Evolutionary conservation across 805 yeast genomes (phyloP).

Genomic region (Kuraishia piskuri): DNA sequence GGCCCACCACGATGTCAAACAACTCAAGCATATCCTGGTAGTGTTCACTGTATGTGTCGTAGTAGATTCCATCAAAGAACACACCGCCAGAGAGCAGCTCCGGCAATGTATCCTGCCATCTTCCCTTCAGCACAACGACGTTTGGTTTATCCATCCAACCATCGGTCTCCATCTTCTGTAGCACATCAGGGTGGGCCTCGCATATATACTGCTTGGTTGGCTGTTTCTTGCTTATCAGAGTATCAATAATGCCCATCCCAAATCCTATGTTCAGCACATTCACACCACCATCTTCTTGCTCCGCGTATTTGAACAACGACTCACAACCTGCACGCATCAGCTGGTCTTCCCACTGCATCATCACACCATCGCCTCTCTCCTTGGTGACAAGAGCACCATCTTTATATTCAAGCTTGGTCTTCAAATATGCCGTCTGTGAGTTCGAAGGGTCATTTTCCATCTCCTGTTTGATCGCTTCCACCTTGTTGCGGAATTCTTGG

Average conservation of each 20-base stretch:
- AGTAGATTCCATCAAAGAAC: constrained; percentile 85
- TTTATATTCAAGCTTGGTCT: constrained; percentile 57
- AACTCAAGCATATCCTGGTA: constrained; percentile 82
- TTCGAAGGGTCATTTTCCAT: constrained; percentile 45
- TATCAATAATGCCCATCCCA: constrained; percentile 95
- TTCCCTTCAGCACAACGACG: constrained; percentile 75
- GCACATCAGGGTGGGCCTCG: constrained; percentile 93
- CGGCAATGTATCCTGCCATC: constrained; percentile 84
- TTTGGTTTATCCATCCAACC: constrained; percentile 78
- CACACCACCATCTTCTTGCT: constrained; percentile 22
- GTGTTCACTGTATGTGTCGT: constrained; percentile 90
- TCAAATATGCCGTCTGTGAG: constrained; percentile 54
- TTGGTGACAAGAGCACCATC: constrained; percentile 66
- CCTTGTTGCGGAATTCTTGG: constrained; percentile 7
- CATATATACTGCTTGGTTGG: constrained; percentile 78
- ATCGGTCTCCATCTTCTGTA: constrained; percentile 53
- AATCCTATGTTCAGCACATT: constrained; percentile 81
- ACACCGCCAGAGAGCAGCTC: constrained; percentile 54
- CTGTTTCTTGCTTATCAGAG: constrained; percentile 48
- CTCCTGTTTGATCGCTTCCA: constrained; percentile 6
- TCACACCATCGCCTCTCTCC: constrained; percentile 77
- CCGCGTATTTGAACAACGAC: constrained; percentile 45
- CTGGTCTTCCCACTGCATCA: constrained; percentile 94
- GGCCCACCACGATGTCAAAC: constrained; percentile 74
- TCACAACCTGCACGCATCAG: constrained; percentile 79